Base-by-base conservation (phyloP, 2,329 filamentous ascomycete genomes). In the Juglanconis oblonga region DNA sequence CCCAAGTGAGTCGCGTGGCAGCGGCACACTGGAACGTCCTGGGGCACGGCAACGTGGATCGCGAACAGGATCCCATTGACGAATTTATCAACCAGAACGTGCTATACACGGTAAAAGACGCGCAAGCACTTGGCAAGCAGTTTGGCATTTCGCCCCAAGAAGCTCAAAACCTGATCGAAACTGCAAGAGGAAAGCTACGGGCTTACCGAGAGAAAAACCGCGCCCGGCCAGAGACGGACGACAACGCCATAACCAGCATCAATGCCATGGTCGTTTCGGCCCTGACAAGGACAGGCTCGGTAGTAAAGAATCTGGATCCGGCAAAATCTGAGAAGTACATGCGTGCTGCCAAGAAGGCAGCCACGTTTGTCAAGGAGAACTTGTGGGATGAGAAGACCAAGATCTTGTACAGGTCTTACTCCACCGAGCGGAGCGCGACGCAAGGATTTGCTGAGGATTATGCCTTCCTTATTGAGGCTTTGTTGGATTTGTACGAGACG, bases 71-170 rank as follows among this genome's bases (percentile, higher is more conserved):
- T 70, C 88, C 91, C 0, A 90, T 96, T 68, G 94, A 98, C 70
- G 94, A 98, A 69, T 94, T 98, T 62, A 88, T 96, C 69, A 92
- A 94, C 68, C 92, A 96, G 71, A 99, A 98, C 69, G 92, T 97
- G 5, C 76, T 97, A 2, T 86, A 87, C 42, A 82, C 96, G 32
- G 84, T 84, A 40, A 86, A 83, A 62, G 89, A 87, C 0, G 81
- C 87, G 0, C 80, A 82, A 24, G 85, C 89, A 51, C 79, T 99
- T 7, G 88, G 89, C 13, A 84, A 85, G 58, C 88, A 95, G 66
- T 90, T 96, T 67, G 87, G 86, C 1, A 79, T 94, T 13, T 81
- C 87, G 0, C 84, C 87, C 58, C 81, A 86, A 1, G 88, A 92
- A 62, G 85, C 94, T 1, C 79, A 83, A 47, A 79, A 82, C 44